A percentile compares a stretch with the other conserved stretches of the same genome.
phyloP scores from a whole-genome alignment of 2,329 filamentous ascomycete genomes.

The Keithomyces neogunnii region DNA sequence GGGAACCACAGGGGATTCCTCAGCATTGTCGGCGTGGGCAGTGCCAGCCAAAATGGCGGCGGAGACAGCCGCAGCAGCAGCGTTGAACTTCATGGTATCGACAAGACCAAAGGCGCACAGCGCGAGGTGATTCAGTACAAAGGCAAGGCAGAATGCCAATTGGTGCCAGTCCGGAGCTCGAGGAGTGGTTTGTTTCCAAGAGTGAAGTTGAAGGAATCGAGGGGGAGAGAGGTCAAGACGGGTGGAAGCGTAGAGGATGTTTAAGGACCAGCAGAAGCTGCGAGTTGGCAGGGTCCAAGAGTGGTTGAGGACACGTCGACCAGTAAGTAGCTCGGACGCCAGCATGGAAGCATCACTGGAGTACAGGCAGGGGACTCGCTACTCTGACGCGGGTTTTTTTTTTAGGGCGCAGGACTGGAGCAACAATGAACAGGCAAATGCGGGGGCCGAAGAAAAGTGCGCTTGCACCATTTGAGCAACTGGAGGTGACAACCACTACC shows the following conservation, averaged over 20 bases:
- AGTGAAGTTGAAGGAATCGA: slow-evolving; percentile 17
- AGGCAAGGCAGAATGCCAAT: slow-evolving; percentile 8
- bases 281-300: slow-evolving; percentile 2
- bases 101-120: slow-evolving; percentile 12
- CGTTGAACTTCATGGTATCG: slow-evolving; percentile 68
- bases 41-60: slow-evolving; percentile 64
- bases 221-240: slow-evolving; percentile 13
- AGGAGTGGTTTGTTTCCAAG: slow-evolving; percentile 17
- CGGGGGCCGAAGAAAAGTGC: too few species aligned
- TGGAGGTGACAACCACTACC: too few species aligned
- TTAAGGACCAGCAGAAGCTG: slow-evolving; percentile 3
- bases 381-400: too few species aligned
- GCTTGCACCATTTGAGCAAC: too few species aligned
- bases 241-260: slow-evolving; percentile 7
- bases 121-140: slow-evolving; percentile 13
- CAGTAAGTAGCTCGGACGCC: slow-evolving; percentile 1
- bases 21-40: slow-evolving; percentile 59
- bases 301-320: slow-evolving; percentile 15
- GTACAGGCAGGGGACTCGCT: background rate
- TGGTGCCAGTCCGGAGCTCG: slow-evolving; percentile 17
- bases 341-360: background rate
- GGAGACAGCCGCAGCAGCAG: slow-evolving; percentile 67
- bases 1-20: slow-evolving; percentile 51
- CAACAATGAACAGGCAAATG: too few species aligned
- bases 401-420: too few species aligned